These are phyloP conservation scores for Fusarium protoensiforme DNA, from an alignment of 2,329 filamentous ascomycete species.

Conservation along the genomic window DNA sequence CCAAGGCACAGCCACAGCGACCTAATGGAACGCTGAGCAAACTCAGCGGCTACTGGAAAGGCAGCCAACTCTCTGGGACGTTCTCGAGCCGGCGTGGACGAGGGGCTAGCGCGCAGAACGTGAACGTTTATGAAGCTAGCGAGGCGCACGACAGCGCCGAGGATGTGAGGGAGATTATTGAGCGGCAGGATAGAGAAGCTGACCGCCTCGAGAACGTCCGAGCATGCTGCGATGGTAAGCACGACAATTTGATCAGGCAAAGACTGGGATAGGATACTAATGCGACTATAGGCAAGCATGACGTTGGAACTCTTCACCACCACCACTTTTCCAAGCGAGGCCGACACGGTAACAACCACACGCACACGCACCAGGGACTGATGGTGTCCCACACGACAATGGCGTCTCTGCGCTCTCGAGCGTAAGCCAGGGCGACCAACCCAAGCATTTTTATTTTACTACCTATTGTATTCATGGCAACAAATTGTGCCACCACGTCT, in stretches of 20 bases:
- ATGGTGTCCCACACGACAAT: conserved; percentile 50
- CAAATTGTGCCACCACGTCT: conserved; percentile 11
- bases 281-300: conserved; percentile 71
- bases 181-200: conserved; percentile 79
- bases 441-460: conserved; percentile 5
- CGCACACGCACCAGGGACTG: conserved; percentile 50
- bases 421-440: conserved; percentile 39
- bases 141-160: conserved; percentile 82
- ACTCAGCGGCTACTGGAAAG: conserved; percentile 70
- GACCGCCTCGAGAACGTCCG: conserved; percentile 93
- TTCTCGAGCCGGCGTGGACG: conserved; percentile 67
- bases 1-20: conserved; percentile 54
- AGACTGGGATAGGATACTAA: conserved; percentile 43
- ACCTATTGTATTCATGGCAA: conserved; percentile 14
- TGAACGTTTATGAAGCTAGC: conserved; percentile 68
- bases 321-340: conserved; percentile 59
- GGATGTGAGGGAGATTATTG: conserved; percentile 82
- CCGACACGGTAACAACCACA: conserved; percentile 50
- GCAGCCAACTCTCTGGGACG: conserved; percentile 58
- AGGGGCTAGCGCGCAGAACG: conserved; percentile 56
- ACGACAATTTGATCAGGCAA: neutral
- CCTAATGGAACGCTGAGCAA: conserved; percentile 64
- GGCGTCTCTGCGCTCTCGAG: conserved; percentile 50
- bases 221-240: conserved; percentile 95
- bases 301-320: conserved; percentile 68